Evolutionary conservation across 2,329 filamentous ascomycete genomes (phyloP).

Genomic region (Penicillium sclerotigenum): DNA sequence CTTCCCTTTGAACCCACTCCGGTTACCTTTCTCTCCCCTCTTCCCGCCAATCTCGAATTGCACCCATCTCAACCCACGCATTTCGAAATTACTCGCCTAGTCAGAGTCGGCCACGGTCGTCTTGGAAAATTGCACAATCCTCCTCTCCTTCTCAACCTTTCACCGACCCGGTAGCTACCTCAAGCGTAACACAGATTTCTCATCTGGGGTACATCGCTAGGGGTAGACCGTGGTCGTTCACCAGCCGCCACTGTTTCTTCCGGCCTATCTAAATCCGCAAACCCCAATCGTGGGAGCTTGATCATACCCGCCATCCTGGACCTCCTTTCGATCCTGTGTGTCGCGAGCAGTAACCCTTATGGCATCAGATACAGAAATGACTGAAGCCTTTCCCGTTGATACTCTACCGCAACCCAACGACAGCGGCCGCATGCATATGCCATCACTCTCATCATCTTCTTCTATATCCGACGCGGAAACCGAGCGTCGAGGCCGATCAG

Average conservation of each 20-base stretch:
- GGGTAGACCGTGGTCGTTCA: slow-evolving; percentile 34
- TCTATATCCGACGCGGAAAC: slow-evolving; percentile 49
- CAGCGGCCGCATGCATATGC: slow-evolving; percentile 39
- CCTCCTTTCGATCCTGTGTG: slow-evolving; percentile 16
- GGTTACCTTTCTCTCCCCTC: slow-evolving; percentile 3
- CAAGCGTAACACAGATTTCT: slow-evolving; percentile 38
- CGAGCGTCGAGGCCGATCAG: slow-evolving; percentile 44
- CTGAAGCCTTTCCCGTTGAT: slow-evolving; percentile 39
- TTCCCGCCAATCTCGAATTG: slow-evolving; percentile 7
- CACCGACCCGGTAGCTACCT: slow-evolving; percentile 34
- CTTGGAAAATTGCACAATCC: slow-evolving; percentile 5
- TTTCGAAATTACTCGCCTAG: slow-evolving; percentile 5
- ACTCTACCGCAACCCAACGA: slow-evolving; percentile 41
- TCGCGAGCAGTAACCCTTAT: slow-evolving; percentile 28
- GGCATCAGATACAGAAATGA: slow-evolving; percentile 38
- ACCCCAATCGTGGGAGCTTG: neutral
- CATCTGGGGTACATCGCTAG: slow-evolving; percentile 39
- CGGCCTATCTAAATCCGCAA: neutral
- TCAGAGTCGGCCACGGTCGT: slow-evolving; percentile 10
- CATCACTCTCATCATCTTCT: slow-evolving; percentile 45
- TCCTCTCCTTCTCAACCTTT: slow-evolving; percentile 1
- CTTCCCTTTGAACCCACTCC: neutral
- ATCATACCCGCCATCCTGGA: slow-evolving; percentile 22
- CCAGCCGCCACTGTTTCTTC: slow-evolving; percentile 1
- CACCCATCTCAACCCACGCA: neutral